Conservation (phyloP, 1,139 yeast genomes). For the Nakaseomyces bracarensis region DNA sequence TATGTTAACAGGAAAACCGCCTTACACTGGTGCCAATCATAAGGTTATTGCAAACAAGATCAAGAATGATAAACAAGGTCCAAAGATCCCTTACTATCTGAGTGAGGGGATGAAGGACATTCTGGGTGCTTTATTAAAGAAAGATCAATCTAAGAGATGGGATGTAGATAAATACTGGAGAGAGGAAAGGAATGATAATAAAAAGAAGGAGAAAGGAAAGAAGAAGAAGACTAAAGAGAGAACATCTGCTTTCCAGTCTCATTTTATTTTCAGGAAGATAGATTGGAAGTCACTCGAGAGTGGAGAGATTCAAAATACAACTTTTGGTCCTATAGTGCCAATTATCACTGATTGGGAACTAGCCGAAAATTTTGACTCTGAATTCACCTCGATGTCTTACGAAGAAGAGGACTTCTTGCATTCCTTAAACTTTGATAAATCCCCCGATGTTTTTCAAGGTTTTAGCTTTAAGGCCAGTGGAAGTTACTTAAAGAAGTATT, state of each 20-base stretch:
- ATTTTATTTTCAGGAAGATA: constrained; percentile 70
- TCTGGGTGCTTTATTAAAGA: constrained; percentile 60
- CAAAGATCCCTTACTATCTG: constrained; percentile 73
- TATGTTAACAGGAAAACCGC: constrained; percentile 85
- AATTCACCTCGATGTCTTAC: constrained; percentile 68
- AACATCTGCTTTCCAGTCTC: constrained; percentile 34
- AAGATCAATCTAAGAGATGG: constrained; percentile 66
- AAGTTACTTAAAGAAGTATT: constrained; percentile 31
- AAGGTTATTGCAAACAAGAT: constrained; percentile 77
- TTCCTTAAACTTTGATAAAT: constrained; percentile 1
- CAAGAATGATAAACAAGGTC: constrained; percentile 50
- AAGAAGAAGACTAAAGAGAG: constrained; percentile 26
- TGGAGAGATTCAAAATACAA: constrained; percentile 37
- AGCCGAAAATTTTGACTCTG: constrained; percentile 88
- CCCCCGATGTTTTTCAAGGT: constrained; percentile 33
- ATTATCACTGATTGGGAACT: constrained; percentile 73
- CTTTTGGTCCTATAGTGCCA: constrained; percentile 78
- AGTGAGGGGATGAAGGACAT: constrained; percentile 82
- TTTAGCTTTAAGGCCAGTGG: constrained; percentile 33
- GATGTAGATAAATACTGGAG: constrained; percentile 47
- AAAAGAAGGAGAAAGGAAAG: constrained; percentile 42
- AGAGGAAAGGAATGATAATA: constrained; percentile 28
- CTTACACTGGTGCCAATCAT: constrained; percentile 84
- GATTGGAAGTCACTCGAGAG: constrained; percentile 60
- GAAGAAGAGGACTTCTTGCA: constrained; percentile 19